These are phyloP conservation scores for Kalmanozyma brasiliensis DNA, from an alignment of 1,284 basidiomycete genomes.

Conservation along the genomic window DNA sequence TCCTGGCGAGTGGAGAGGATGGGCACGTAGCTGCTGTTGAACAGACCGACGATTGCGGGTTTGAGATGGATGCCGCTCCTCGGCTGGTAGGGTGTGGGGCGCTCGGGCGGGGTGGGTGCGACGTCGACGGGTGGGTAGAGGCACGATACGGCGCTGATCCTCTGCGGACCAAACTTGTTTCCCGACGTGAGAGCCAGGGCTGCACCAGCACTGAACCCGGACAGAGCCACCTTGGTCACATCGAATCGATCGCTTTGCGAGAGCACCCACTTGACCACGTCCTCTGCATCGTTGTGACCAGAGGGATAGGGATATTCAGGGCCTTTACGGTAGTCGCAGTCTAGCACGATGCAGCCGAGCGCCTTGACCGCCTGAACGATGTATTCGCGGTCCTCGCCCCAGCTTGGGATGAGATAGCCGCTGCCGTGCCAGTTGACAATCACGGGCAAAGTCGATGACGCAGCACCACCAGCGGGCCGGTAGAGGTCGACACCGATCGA, in stretches of 20 bases:
- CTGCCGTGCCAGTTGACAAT: constrained; percentile 47
- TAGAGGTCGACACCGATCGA: constrained; percentile 40
- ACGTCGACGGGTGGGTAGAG: constrained; percentile 50
- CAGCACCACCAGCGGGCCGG: constrained; percentile 19
- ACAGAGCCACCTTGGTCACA: constrained; percentile 32
- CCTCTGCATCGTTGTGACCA: constrained; percentile 48
- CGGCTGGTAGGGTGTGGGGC: constrained; percentile 8
- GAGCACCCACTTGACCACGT: constrained; percentile 48
- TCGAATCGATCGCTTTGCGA: constrained; percentile 43
- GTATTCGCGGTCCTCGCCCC: constrained; percentile 41
- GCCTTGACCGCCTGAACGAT: constrained; percentile 25
- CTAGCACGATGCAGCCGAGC: constrained; percentile 28
- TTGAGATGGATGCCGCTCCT: constrained; percentile 42
- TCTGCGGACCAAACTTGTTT: constrained; percentile 29
- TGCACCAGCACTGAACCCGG: constrained; percentile 61
- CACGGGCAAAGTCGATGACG: constrained; percentile 18
- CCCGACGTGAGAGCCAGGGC: constrained; percentile 48
- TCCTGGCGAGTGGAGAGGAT: constrained; percentile 10
- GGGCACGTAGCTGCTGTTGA: constrained; percentile 54
- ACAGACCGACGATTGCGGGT: constrained; percentile 27
- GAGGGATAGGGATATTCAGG: constrained; percentile 58
- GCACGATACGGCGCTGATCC: constrained; percentile 43
- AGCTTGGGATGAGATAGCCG: constrained; percentile 39
- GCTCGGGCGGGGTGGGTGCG: not conserved
- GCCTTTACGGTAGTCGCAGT: constrained; percentile 61